Evolutionary conservation across 108 stramenopile species (phyloP).

Genomic region (Nitzschia inconspicua): DNA sequence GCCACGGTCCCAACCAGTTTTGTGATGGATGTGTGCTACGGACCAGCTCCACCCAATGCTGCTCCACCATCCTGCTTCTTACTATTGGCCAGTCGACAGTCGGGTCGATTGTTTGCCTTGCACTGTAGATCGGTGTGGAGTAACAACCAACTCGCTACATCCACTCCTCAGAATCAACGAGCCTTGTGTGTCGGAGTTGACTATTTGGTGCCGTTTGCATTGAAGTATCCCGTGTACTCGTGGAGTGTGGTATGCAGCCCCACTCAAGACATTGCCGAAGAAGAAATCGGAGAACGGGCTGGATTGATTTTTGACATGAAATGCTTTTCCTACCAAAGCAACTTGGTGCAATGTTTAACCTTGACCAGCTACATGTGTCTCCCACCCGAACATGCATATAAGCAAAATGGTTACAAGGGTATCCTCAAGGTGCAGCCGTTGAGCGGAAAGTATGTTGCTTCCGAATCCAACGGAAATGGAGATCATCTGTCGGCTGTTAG

Average conservation of each 20-base stretch:
- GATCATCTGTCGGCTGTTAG: background rate
- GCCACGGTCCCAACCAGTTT: constrained; percentile 24
- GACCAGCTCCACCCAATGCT: constrained; percentile 31
- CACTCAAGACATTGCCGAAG: constrained; percentile 29
- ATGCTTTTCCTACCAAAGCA: constrained; percentile 61
- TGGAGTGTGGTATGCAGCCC: constrained; percentile 39
- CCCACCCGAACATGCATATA: constrained; percentile 15
- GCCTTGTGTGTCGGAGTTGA: constrained; percentile 56
- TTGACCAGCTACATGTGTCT: constrained; percentile 62
- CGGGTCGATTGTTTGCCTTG: constrained; percentile 50
- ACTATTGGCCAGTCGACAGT: constrained; percentile 50
- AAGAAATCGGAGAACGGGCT: constrained; percentile 24
- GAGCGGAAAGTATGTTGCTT: background rate
- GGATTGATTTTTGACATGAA: constrained; percentile 42
- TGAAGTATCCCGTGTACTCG: constrained; percentile 64
- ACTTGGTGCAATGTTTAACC: constrained; percentile 60
- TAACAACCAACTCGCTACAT: background rate
- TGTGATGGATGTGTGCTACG: constrained; percentile 52
- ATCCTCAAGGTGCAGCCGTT: constrained; percentile 1
- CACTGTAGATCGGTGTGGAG: constrained; percentile 57
- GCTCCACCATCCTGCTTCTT: constrained; percentile 63
- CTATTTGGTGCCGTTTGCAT: constrained; percentile 68
- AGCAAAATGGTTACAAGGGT: background rate
- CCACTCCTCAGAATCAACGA: background rate
- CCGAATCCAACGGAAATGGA: background rate